These are phyloP conservation scores for Talaromyces sp. DNA, from an alignment of 2,329 filamentous ascomycete genomes.

Conservation along the genomic window DNA sequence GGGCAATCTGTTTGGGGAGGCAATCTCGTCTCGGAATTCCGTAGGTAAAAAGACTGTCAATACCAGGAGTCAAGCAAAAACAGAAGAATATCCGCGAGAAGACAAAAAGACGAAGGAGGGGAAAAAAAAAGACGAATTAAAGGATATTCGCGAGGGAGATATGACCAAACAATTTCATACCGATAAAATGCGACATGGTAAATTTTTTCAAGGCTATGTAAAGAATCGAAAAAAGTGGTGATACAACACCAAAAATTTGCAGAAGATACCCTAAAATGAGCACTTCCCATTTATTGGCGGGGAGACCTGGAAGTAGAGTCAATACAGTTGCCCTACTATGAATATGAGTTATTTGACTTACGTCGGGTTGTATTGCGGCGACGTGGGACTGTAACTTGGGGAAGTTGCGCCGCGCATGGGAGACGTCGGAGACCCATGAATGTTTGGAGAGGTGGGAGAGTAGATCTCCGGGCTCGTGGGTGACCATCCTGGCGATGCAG, in stretches of 20 bases:
- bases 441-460: constrained; percentile 47
- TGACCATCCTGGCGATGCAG: constrained; percentile 49
- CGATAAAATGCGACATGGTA: constrained; percentile 31
- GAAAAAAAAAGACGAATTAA: constrained; percentile 15
- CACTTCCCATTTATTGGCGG: constrained; percentile 31
- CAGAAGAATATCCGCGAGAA: background rate
- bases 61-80: background rate
- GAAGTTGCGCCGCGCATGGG: constrained; percentile 33
- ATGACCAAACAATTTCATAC: constrained; percentile 30
- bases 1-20: constrained; percentile 2
- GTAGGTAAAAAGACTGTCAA: background rate
- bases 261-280: constrained; percentile 17
- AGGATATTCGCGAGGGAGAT: constrained; percentile 33
- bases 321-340: constrained; percentile 10
- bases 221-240: constrained; percentile 34
- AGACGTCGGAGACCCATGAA: constrained; percentile 42
- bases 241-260: constrained; percentile 21
- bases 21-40: constrained; percentile 12
- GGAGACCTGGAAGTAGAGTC: constrained; percentile 29
- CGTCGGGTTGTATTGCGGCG: constrained; percentile 40
- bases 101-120: constrained; percentile 13
- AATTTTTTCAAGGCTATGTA: constrained; percentile 26
- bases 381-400: constrained; percentile 41
- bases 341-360: constrained; percentile 18
- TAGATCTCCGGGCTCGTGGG: constrained; percentile 44